phyloP scores from a whole-genome alignment of 2,329 filamentous ascomycete species.

The Arachnomyces sp. region DNA sequence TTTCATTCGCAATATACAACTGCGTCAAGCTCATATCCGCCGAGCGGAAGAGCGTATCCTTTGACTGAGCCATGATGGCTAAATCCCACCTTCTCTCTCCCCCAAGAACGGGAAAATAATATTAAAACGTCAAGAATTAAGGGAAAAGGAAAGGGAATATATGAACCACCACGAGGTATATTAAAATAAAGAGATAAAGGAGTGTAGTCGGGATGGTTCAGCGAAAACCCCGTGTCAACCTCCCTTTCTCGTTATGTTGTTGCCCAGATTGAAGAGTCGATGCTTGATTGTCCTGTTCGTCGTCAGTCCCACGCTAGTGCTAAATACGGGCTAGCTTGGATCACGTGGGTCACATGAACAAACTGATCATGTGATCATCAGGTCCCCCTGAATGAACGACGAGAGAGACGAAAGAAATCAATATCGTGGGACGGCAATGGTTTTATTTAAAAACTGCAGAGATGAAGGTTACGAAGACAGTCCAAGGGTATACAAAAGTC shows the following conservation, averaged over 20 bases:
- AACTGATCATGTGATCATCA: too few relatives aligned
- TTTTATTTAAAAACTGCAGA: too few relatives aligned
- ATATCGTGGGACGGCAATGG: too few relatives aligned
- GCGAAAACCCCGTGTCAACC: background rate
- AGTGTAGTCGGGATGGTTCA: background rate
- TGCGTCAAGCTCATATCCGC: conserved; percentile 99
- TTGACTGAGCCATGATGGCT: conserved; percentile 48
- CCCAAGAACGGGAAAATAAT: background rate
- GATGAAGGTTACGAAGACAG: too few relatives aligned
- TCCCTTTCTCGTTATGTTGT: too few relatives aligned
- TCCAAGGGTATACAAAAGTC: too few relatives aligned
- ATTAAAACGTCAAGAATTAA: conserved; percentile 9
- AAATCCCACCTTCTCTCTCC: background rate
- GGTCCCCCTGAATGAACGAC: too few relatives aligned
- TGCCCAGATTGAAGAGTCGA: background rate
- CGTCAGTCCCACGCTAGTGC: background rate
- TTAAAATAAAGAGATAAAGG: background rate
- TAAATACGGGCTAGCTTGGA: too few relatives aligned
- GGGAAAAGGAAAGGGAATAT: background rate
- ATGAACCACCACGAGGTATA: conserved; percentile 15
- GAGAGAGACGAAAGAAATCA: too few relatives aligned
- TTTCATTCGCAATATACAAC: conserved; percentile 98
- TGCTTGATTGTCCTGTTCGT: conserved; percentile 1
- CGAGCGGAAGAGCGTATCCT: conserved; percentile 98
- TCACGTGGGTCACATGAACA: background rate